These are phyloP conservation scores for Calonectria pseudoreteaudii DNA, from an alignment of 2,329 filamentous ascomycete genomes.

Conservation along the genomic window DNA sequence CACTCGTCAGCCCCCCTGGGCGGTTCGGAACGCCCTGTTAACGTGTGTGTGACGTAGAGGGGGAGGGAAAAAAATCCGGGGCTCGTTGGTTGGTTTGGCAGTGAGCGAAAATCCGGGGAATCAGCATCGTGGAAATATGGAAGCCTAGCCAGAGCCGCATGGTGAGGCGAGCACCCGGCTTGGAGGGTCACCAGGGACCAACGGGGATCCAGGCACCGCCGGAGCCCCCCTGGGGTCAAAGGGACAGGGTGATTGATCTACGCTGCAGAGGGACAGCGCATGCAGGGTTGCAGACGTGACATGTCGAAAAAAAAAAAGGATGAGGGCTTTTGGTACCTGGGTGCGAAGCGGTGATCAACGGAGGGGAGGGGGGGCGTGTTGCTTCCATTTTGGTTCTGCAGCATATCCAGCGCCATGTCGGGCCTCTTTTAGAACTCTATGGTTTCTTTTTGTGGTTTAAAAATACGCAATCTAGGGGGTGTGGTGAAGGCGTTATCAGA, in stretches of 20 bases:
- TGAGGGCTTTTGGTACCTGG: background rate
- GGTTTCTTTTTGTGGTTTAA: background rate
- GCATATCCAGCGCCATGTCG: background rate
- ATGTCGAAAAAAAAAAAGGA: background rate
- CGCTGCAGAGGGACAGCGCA: background rate
- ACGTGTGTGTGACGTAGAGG: conserved; percentile 8
- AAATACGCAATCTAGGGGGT: background rate
- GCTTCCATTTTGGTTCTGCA: background rate
- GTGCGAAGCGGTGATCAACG: conserved; percentile 10
- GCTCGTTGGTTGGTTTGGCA: background rate
- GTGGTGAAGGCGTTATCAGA: background rate
- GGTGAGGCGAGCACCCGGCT: conserved; percentile 9
- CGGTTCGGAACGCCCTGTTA: conserved; percentile 9
- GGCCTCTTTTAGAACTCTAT: background rate
- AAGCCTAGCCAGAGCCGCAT: conserved; percentile 27
- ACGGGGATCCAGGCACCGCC: conserved; percentile 1
- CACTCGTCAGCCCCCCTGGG: background rate
- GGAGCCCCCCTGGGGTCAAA: background rate
- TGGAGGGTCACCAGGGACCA: background rate
- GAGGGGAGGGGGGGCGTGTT: background rate
- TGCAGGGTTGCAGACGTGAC: background rate
- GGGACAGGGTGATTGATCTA: background rate
- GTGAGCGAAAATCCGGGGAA: conserved; percentile 24
- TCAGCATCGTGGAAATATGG: conserved; percentile 31
- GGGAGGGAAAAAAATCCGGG: background rate